These are phyloP conservation scores for Quercus rubra DNA, from an alignment of 306 rosid species.

Conservation along the genomic window DNA sequence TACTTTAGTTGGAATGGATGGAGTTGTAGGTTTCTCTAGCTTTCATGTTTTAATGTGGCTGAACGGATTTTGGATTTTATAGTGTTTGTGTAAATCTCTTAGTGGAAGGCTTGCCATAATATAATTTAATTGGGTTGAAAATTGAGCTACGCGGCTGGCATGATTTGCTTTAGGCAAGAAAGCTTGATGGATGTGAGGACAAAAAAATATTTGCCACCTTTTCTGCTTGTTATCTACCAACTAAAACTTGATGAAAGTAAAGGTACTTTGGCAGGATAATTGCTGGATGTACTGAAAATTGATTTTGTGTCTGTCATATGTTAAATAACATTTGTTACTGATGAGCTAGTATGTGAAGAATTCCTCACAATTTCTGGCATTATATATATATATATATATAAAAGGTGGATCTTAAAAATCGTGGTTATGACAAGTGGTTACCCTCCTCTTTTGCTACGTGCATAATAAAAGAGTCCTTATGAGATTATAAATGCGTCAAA, in stretches of 20 bases:
- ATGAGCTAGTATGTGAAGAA: neutral
- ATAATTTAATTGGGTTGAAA: neutral
- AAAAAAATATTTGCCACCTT: neutral
- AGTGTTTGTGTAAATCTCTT: neutral
- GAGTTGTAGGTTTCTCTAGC: neutral
- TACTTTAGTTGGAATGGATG: neutral
- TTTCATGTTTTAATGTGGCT: neutral
- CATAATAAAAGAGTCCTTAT: too few relatives aligned
- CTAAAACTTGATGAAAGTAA: neutral
- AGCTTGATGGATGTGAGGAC: neutral
- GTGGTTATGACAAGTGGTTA: too few relatives aligned
- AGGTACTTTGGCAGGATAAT: neutral
- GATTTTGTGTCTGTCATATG: neutral
- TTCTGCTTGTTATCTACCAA: neutral
- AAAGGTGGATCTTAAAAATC: too few relatives aligned
- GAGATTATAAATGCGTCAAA: too few relatives aligned
- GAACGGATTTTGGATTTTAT: neutral
- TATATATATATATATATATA: too few relatives aligned
- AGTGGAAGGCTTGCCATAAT: neutral
- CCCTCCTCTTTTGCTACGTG: too few relatives aligned
- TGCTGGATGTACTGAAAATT: neutral
- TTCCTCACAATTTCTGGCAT: neutral
- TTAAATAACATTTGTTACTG: neutral
- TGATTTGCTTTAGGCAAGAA: neutral
- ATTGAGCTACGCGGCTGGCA: neutral